These are phyloP conservation scores for Trichoderma virens DNA, from an alignment of 495 filamentous ascomycete genomes.

Conservation along the genomic window DNA sequence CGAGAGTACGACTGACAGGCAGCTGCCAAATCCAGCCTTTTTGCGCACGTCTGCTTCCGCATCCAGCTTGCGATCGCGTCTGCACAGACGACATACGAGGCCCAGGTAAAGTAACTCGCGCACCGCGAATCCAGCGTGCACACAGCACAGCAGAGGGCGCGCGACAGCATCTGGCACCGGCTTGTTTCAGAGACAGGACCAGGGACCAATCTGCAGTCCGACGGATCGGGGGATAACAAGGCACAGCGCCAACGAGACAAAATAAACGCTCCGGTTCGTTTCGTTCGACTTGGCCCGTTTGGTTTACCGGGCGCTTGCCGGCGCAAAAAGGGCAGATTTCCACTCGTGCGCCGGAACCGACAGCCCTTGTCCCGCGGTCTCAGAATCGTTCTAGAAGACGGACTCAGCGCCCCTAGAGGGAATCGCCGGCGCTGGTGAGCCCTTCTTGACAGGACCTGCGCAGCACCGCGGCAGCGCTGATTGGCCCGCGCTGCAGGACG, in stretches of 20 bases:
- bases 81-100: no score
- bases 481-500: background rate
- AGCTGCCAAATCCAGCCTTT: background rate
- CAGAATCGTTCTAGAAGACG: constrained; percentile 4
- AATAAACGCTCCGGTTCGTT: background rate
- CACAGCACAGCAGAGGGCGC: background rate
- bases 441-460: background rate
- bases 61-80: no score
- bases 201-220: background rate
- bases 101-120: background rate
- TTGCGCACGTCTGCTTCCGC: no score
- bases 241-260: background rate
- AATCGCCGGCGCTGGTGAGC: background rate
- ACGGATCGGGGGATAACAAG: background rate
- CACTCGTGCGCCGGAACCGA: background rate
- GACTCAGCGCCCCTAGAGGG: background rate
- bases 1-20: background rate
- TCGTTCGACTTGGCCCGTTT: background rate
- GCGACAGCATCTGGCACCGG: background rate
- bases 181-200: background rate
- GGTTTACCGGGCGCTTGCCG: background rate
- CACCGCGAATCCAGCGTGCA: background rate
- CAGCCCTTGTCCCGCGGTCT: background rate
- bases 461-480: background rate
- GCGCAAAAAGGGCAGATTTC: background rate